phyloP scores from a whole-genome alignment of 495 filamentous ascomycete genomes.

The Penicillium antarcticum region DNA sequence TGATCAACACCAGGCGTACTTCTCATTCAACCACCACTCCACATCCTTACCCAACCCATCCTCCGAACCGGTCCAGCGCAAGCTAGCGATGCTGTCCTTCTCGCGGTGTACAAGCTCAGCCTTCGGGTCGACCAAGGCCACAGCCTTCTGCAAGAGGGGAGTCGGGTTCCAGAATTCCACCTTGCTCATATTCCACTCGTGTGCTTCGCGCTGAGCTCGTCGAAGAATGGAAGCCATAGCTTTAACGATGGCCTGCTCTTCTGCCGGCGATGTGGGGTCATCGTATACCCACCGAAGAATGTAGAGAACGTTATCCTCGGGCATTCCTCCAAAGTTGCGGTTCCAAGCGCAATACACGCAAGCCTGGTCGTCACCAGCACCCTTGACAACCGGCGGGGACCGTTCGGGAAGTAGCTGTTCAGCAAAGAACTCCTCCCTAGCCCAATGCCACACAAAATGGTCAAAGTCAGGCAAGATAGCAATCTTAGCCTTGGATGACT shows the following conservation, averaged over 20 bases:
- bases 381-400: conserved; percentile 57
- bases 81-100: conserved; percentile 58
- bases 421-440: conserved; percentile 79
- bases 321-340: conserved; percentile 58
- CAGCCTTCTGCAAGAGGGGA: conserved; percentile 54
- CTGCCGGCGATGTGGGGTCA: conserved; percentile 33
- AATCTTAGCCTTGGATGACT: conserved; percentile 39
- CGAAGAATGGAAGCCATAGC: conserved; percentile 51
- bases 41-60: conserved; percentile 51
- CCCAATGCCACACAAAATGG: conserved; percentile 79
- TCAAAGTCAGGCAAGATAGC: conserved; percentile 72
- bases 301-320: conserved; percentile 66
- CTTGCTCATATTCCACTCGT: conserved; percentile 55
- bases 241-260: conserved; percentile 32
- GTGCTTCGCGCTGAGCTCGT: conserved; percentile 53
- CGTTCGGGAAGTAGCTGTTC: conserved; percentile 42
- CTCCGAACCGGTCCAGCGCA: conserved; percentile 60
- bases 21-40: conserved; percentile 89
- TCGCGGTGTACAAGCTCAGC: conserved; percentile 56
- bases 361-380: conserved; percentile 57
- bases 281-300: conserved; percentile 79
- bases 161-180: conserved; percentile 67
- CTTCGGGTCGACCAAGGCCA: conserved; percentile 47
- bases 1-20: conserved; percentile 85
- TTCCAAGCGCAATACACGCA: conserved; percentile 80